A percentile compares a stretch with the other conserved stretches of the same genome.
Conservation (phyloP, 176 grass and related monocot genomes). For the Cymbopogon citratus region DNA sequence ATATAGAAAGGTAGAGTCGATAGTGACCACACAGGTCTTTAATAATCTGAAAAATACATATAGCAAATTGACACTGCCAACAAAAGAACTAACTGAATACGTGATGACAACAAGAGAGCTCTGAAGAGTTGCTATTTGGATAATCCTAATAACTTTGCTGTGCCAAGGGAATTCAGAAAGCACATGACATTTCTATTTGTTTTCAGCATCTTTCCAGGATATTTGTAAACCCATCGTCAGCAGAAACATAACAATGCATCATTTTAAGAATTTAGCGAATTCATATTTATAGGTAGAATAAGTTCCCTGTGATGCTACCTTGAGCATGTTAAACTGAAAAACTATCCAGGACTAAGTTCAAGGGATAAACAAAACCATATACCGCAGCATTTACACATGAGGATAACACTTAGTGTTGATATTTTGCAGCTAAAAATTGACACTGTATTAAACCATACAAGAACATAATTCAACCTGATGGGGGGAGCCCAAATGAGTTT, state of each 20-base stretch:
- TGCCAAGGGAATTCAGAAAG: constrained; percentile 2
- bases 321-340: not conserved
- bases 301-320: not conserved
- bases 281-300: not conserved
- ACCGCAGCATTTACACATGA: not conserved
- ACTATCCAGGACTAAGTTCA: not conserved
- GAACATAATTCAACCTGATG: not conserved
- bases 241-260: not conserved
- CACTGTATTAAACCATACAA: not conserved
- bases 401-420: not conserved
- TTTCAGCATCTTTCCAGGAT: not conserved
- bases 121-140: not conserved
- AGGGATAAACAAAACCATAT: not conserved
- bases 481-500: not conserved
- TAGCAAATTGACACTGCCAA: not conserved
- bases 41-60: not conserved
- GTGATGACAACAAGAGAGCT: not conserved
- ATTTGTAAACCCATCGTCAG: not conserved
- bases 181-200: not conserved
- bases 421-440: not conserved
- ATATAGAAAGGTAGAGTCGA: not conserved
- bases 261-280: not conserved
- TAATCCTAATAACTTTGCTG: not conserved
- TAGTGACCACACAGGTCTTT: not conserved
- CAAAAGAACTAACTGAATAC: not conserved